phyloP scores from a whole-genome alignment of 75 land plant species.

The Isoetes taiwanensis region DNA sequence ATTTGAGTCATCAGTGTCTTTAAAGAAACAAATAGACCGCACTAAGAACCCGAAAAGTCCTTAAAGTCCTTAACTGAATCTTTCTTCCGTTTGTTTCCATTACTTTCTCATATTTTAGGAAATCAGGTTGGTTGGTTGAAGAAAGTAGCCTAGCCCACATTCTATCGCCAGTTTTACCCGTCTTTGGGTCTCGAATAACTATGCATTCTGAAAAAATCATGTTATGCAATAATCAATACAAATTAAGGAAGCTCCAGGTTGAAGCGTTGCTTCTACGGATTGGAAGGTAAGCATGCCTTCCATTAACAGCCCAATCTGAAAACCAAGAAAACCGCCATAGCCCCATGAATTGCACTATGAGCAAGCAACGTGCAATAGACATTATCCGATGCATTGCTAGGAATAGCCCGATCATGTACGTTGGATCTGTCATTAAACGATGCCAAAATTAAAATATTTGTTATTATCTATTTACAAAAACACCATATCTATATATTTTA shows the following conservation, averaged over 20 bases:
- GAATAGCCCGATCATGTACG: constrained; percentile 94
- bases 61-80: too few species aligned
- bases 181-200: constrained; percentile 47
- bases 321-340: constrained; percentile 93
- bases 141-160: constrained; percentile 97
- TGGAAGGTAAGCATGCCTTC: constrained; percentile 73
- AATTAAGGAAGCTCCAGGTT: neutral
- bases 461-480: too few species aligned
- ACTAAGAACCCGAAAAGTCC: too few species aligned
- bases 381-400: constrained; percentile 90
- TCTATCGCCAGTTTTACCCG: constrained; percentile 63
- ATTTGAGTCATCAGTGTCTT: too few species aligned
- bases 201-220: too few species aligned
- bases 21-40: too few species aligned
- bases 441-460: too few species aligned
- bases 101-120: constrained; percentile 26
- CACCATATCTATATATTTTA: constrained; percentile 30
- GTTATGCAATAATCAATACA: neutral
- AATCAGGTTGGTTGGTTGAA: constrained; percentile 83
- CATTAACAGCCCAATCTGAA: constrained; percentile 78
- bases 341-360: constrained; percentile 86
- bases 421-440: constrained; percentile 52
- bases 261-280: constrained; percentile 36
- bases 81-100: too few species aligned
- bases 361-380: constrained; percentile 90